phyloP scores from a whole-genome alignment of 2,329 filamentous ascomycete genomes.

The Aureobasidium sp. region DNA sequence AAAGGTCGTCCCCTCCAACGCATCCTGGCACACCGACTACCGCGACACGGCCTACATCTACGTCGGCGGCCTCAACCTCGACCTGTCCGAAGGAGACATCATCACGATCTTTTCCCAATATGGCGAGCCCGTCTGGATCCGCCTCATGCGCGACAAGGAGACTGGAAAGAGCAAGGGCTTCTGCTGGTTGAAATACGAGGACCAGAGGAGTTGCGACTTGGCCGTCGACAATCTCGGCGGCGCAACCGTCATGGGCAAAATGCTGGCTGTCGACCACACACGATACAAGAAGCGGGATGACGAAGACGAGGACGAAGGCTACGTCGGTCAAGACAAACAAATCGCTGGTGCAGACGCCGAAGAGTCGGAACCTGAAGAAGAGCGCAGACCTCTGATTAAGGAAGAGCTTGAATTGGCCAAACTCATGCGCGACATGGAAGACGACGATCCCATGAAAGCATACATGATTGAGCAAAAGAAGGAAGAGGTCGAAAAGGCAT shows the following conservation, averaged over 20 bases:
- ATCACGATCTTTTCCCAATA: constrained; percentile 96
- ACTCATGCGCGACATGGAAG: constrained; percentile 67
- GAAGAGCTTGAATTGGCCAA: constrained; percentile 76
- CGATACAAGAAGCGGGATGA: constrained; percentile 78
- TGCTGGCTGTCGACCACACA: constrained; percentile 85
- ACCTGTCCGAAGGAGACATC: constrained; percentile 90
- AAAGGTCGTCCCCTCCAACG: constrained; percentile 74
- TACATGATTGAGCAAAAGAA: constrained; percentile 87
- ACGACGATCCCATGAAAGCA: constrained; percentile 95
- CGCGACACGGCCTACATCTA: constrained; percentile 95
- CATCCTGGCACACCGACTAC: constrained; percentile 96
- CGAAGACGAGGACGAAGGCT: constrained; percentile 52
- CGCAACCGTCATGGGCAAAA: constrained; percentile 69
- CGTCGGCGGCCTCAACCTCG: constrained; percentile 87
- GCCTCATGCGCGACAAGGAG: constrained; percentile 89
- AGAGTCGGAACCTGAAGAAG: constrained; percentile 34
- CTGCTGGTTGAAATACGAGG: constrained; percentile 95
- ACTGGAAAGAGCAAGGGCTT: constrained; percentile 93
- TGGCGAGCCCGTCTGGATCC: constrained; percentile 88
- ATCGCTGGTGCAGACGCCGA: constrained; percentile 36
- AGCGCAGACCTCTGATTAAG: constrained; percentile 57
- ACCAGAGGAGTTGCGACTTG: constrained; percentile 90
- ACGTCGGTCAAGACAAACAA: constrained; percentile 44
- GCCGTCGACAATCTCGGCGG: constrained; percentile 95
- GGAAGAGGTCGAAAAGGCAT: constrained; percentile 70